Evolutionary conservation across 768 basidiomycete species (phyloP).

Genomic region (Tulasnella sp.): DNA sequence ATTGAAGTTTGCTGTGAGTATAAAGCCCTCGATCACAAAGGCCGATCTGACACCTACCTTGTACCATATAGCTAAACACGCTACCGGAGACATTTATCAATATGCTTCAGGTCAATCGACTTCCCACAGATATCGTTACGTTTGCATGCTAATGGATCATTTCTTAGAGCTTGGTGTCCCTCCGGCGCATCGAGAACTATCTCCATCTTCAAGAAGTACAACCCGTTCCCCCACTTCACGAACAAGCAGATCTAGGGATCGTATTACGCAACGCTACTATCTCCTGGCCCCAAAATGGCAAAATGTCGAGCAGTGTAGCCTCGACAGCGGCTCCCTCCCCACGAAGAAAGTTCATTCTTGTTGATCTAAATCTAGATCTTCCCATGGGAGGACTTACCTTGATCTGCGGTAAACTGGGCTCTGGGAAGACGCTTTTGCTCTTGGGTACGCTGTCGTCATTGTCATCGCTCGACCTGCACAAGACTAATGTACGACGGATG

Average conservation of each 20-base stretch:
- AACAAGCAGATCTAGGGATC: constrained; percentile 44
- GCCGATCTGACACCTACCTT: neutral
- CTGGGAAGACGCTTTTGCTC: constrained; percentile 79
- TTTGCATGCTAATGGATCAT: neutral
- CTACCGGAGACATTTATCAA: constrained; percentile 88
- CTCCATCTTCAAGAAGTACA: constrained; percentile 61
- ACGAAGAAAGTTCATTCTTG: constrained; percentile 60
- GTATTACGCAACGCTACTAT: constrained; percentile 74
- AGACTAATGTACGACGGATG: constrained; percentile 8
- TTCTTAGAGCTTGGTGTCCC: constrained; percentile 58
- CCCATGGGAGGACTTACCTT: constrained; percentile 68
- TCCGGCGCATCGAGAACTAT: constrained; percentile 87
- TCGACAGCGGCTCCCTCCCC: constrained; percentile 55
- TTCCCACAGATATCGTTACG: neutral
- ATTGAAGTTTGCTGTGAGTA: constrained; percentile 53
- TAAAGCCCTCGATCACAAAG: neutral
- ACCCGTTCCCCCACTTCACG: constrained; percentile 42
- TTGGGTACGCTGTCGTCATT: constrained; percentile 33
- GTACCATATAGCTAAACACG: constrained; percentile 45
- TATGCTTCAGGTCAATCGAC: constrained; percentile 51
- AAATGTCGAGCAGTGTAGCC: constrained; percentile 30
- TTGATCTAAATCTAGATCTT: constrained; percentile 68
- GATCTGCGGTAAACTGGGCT: constrained; percentile 75
- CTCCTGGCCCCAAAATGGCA: constrained; percentile 74
- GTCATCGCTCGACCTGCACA: neutral